These are phyloP conservation scores for Fusarium newnesense DNA, from an alignment of 2,329 filamentous ascomycete genomes.

Conservation along the genomic window DNA sequence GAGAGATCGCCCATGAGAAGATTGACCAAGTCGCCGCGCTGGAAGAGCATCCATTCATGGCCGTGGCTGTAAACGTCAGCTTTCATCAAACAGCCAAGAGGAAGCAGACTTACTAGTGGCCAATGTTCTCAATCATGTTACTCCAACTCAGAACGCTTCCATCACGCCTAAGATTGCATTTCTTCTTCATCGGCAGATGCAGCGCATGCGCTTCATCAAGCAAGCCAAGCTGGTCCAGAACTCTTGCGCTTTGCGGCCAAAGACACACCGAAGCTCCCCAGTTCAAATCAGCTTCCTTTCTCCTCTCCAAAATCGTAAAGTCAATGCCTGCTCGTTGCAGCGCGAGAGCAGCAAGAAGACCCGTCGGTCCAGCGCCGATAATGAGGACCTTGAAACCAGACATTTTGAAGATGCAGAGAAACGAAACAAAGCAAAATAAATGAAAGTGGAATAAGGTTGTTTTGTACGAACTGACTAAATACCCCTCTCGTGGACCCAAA, in stretches of 20 bases:
- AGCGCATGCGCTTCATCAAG: background rate
- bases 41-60: slow-evolving; percentile 33
- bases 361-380: slow-evolving; percentile 11
- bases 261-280: slow-evolving; percentile 23
- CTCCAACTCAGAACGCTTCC: slow-evolving; percentile 23
- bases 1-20: slow-evolving; percentile 20
- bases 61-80: slow-evolving; percentile 1
- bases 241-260: slow-evolving; percentile 21
- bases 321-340: slow-evolving; percentile 15
- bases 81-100: accelerated
- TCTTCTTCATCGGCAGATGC: slow-evolving; percentile 15
- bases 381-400: slow-evolving; percentile 22
- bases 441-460: background rate
- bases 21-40: slow-evolving; percentile 26
- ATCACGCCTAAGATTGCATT: slow-evolving; percentile 21
- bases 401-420: background rate
- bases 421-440: background rate
- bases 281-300: slow-evolving; percentile 16
- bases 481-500: background rate
- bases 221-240: slow-evolving; percentile 20
- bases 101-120: background rate
- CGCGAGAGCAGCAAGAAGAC: slow-evolving; percentile 13
- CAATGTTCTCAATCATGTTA: slow-evolving; percentile 25
- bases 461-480: background rate
- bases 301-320: slow-evolving; percentile 11